phyloP scores from a whole-genome alignment of 1,284 basidiomycete genomes.

The Cutaneotrichosporon mucoides region DNA sequence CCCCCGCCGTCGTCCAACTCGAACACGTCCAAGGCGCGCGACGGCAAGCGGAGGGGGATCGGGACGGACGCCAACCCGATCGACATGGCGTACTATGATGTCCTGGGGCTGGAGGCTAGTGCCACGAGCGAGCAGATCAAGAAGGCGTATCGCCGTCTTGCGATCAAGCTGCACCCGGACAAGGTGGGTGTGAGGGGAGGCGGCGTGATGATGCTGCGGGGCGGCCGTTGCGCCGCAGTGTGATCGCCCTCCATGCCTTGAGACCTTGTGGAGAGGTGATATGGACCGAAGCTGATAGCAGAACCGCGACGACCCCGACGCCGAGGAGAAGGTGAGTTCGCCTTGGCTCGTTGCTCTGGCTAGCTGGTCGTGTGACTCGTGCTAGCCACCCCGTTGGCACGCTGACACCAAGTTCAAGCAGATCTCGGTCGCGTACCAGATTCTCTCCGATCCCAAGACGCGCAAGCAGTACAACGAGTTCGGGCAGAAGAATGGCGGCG shows the following conservation, averaged over 20 bases:
- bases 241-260: too few relatives aligned
- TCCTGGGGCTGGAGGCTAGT: constrained; percentile 39
- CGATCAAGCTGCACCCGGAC: constrained; percentile 70
- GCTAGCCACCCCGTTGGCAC: too few relatives aligned
- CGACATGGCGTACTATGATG: constrained; percentile 79
- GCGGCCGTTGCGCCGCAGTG: too few relatives aligned
- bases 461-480: constrained; percentile 90
- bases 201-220: too few relatives aligned
- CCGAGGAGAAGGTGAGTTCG: constrained; percentile 65
- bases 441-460: constrained; percentile 77
- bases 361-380: too few relatives aligned
- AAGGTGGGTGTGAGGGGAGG: constrained; percentile 29
- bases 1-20: constrained; percentile 35
- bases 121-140: constrained; percentile 60
- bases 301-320: constrained; percentile 87
- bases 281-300: constrained; percentile 41
- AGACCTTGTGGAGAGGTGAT: too few relatives aligned
- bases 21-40: background rate
- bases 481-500: constrained; percentile 51
- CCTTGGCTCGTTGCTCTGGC: background rate
- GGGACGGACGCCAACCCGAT: constrained; percentile 84
- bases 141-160: constrained; percentile 90
- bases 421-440: constrained; percentile 77
- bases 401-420: constrained; percentile 61
- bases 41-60: constrained; percentile 56